Conservation (phyloP, 345 rosid species). For the Eucalyptus albens region DNA sequence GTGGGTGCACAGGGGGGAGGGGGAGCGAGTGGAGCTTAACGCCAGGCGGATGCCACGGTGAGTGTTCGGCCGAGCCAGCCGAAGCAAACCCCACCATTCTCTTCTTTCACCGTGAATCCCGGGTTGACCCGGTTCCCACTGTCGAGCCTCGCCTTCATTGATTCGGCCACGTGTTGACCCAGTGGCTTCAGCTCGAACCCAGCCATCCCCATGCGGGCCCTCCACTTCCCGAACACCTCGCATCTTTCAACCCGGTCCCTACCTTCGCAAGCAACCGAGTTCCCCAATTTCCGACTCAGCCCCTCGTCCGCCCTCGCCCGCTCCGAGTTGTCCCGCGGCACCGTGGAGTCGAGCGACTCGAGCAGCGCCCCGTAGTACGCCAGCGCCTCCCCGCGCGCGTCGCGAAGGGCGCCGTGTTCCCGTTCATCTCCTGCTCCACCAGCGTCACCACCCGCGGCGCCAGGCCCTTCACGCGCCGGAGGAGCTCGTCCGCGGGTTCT, state of each 20-base stretch:
- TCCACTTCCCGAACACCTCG: constrained; percentile 95
- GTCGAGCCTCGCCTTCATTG: constrained; percentile 36
- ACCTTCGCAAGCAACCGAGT: constrained; percentile 88
- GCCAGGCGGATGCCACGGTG: constrained; percentile 97
- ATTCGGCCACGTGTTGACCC: constrained; percentile 46
- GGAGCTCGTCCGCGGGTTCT: constrained; percentile 91
- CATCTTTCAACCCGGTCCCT: constrained; percentile 79
- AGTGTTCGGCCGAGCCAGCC: constrained; percentile 90
- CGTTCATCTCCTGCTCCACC: constrained; percentile 53
- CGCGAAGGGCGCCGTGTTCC: constrained; percentile 39
- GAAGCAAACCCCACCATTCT: constrained; percentile 67
- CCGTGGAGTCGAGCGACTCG: constrained; percentile 66
- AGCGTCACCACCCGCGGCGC: constrained; percentile 74
- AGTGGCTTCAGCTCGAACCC: constrained; percentile 60
- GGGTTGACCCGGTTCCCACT: constrained; percentile 34
- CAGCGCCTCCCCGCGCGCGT: constrained; percentile 13
- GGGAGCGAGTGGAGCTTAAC: constrained; percentile 32
- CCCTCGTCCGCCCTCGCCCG: constrained; percentile 55
- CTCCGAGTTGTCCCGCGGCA: constrained; percentile 18
- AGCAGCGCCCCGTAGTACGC: constrained; percentile 63
- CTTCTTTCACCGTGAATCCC: constrained; percentile 73
- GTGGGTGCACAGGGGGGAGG: background rate
- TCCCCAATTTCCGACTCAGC: constrained; percentile 47
- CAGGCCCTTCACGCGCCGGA: constrained; percentile 71
- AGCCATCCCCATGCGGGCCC: constrained; percentile 91